These are phyloP conservation scores for Panicum virgatum DNA, from an alignment of 202 grass and related monocot species.

Conservation along the genomic window DNA sequence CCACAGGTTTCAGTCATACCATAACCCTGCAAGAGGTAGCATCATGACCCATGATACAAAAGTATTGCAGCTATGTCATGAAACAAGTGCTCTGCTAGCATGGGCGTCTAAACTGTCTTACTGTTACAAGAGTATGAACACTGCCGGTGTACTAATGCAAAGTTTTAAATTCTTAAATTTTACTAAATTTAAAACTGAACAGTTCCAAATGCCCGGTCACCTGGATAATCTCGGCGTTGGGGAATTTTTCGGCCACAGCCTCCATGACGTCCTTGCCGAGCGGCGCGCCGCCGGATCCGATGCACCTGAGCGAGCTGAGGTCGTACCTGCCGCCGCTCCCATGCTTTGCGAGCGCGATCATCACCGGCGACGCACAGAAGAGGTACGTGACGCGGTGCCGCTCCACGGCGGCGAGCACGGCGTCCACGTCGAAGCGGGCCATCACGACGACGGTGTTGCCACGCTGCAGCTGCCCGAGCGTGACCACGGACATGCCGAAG, in stretches of 20 bases:
- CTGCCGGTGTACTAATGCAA: background rate
- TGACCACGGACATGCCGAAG: constrained; percentile 68
- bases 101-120: background rate
- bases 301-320: constrained; percentile 60
- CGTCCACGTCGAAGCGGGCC: constrained; percentile 60
- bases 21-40: constrained; percentile 67
- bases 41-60: background rate
- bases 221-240: constrained; percentile 57
- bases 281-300: constrained; percentile 81
- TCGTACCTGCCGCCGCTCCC: constrained; percentile 57
- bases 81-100: background rate
- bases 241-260: constrained; percentile 62
- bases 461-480: constrained; percentile 65
- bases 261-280: constrained; percentile 91
- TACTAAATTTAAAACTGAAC: background rate
- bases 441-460: constrained; percentile 73
- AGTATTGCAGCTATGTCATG: background rate
- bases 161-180: background rate
- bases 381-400: constrained; percentile 60
- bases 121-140: background rate
- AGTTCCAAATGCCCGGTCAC: constrained; percentile 25
- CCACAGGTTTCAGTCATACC: constrained; percentile 94
- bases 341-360: constrained; percentile 84
- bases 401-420: constrained; percentile 56
- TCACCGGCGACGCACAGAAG: constrained; percentile 73